These are phyloP conservation scores for Delonix regia DNA, from an alignment of 306 rosid genomes.

Conservation along the genomic window DNA sequence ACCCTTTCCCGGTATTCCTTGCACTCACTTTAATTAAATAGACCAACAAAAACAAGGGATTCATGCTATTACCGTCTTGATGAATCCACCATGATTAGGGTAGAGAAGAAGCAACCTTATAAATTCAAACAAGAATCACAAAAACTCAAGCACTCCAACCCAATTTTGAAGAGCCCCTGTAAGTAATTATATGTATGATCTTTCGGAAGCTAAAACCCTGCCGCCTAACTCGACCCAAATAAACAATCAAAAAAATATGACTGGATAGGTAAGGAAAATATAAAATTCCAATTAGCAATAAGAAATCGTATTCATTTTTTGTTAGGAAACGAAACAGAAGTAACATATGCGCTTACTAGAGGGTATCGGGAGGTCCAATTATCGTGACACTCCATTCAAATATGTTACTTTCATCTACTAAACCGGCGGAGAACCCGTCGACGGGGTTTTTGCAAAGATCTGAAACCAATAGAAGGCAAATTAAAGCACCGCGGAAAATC, in stretches of 20 bases:
- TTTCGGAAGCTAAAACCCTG: conserved; percentile 13
- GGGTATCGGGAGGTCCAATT: conserved; percentile 99
- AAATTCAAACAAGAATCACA: not conserved
- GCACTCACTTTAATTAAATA: not conserved
- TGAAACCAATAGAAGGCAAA: conserved; percentile 35
- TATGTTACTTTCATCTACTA: conserved; percentile 84
- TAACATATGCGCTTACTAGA: conserved; percentile 57
- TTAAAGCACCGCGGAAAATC: conserved; percentile 33
- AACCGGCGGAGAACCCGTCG: conserved; percentile 96
- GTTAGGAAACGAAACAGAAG: not conserved
- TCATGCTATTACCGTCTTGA: not conserved
- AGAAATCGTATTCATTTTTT: conserved; percentile 5
- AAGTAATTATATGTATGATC: conserved; percentile 16
- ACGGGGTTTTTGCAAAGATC: conserved; percentile 98
- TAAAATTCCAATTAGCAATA: conserved; percentile 16
- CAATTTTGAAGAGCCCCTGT: conserved; percentile 11
- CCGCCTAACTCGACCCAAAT: conserved; percentile 19
- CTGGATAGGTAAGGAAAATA: conserved; percentile 18
- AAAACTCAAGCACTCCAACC: not conserved
- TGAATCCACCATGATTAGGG: conserved; percentile 2
- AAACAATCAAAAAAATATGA: conserved; percentile 3
- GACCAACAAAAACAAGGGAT: not conserved
- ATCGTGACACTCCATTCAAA: conserved; percentile 99
- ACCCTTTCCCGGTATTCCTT: not conserved
- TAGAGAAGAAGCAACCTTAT: not conserved